Percentiles rank a stretch among this genome's conserved stretches.
phyloP scores from a whole-genome alignment of 2,329 filamentous ascomycete species.

The Apiospora phragmitis region DNA sequence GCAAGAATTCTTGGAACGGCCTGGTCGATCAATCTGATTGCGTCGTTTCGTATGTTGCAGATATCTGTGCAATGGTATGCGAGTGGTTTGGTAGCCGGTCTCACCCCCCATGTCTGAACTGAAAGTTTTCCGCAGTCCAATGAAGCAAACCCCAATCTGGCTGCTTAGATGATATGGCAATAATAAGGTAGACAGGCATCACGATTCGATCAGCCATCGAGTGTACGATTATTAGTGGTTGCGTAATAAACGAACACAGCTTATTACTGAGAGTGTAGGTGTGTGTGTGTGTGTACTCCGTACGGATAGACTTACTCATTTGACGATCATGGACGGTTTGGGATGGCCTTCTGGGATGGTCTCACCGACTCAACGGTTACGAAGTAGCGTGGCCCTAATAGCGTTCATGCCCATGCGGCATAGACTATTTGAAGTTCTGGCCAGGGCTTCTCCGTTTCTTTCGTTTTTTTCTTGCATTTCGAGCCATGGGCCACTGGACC shows the following conservation, averaged over 20 bases:
- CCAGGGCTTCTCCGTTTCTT: background rate
- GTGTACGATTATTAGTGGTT: background rate
- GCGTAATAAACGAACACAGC: constrained; percentile 1
- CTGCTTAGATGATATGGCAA: background rate
- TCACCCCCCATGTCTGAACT: background rate
- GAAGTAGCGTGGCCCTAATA: background rate
- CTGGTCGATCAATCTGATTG: background rate
- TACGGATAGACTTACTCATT: background rate
- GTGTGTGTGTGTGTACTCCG: background rate
- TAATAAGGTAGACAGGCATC: background rate
- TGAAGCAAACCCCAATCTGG: background rate
- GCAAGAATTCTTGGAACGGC: background rate
- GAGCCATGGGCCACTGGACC: background rate
- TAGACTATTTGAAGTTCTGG: background rate
- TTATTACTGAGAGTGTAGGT: background rate
- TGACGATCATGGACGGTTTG: background rate
- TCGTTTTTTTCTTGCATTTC: background rate
- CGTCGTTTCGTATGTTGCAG: constrained; percentile 1
- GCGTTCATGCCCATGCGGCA: background rate
- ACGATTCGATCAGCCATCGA: background rate
- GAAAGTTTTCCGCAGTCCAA: background rate
- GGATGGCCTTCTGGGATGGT: background rate
- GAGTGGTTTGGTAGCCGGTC: background rate
- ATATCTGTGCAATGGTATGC: background rate
- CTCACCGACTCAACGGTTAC: constrained; percentile 9